Conservation (phyloP, 192 early-diverging fungal genomes). For the Rhizophagus clarus region DNA sequence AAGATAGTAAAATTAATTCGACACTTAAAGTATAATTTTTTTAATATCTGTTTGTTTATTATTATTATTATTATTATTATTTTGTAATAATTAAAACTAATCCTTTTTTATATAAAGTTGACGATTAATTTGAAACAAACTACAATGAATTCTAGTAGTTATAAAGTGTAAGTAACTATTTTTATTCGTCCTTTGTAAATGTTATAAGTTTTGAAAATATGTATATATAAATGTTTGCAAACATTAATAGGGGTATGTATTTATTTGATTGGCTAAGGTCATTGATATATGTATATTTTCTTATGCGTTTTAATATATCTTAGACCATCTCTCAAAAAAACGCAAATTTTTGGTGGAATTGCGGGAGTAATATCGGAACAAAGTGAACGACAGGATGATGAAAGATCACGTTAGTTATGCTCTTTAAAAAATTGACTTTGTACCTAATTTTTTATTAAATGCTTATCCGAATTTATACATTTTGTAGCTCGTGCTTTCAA, state of each 20-base stretch:
- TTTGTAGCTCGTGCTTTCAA: constrained; percentile 6
- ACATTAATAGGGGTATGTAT: too few species aligned
- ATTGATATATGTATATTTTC: not conserved
- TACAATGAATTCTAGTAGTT: constrained; percentile 30
- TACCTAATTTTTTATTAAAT: not conserved
- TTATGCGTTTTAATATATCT: not conserved
- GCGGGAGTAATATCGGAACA: constrained; percentile 26
- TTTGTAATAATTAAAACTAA: not conserved
- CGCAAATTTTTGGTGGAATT: constrained; percentile 37
- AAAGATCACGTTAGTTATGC: constrained; percentile 22
- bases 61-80: too few species aligned
- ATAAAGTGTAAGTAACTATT: constrained; percentile 35
- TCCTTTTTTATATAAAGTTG: constrained; percentile 27
- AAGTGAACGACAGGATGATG: constrained; percentile 27
- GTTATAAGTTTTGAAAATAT: not conserved
- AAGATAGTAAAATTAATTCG: constrained; percentile 80
- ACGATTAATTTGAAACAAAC: constrained; percentile 41
- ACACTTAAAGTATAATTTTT: constrained; percentile 65
- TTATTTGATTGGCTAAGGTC: not conserved
- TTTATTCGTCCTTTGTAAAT: not conserved
- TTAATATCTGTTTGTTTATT: not conserved
- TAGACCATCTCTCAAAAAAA: constrained; percentile 42
- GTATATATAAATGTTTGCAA: too few species aligned
- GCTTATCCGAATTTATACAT: too few species aligned
- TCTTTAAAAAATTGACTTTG: not conserved